Base-by-base conservation (phyloP, 2,329 filamentous ascomycete species). In the Macrophomina tecta region DNA sequence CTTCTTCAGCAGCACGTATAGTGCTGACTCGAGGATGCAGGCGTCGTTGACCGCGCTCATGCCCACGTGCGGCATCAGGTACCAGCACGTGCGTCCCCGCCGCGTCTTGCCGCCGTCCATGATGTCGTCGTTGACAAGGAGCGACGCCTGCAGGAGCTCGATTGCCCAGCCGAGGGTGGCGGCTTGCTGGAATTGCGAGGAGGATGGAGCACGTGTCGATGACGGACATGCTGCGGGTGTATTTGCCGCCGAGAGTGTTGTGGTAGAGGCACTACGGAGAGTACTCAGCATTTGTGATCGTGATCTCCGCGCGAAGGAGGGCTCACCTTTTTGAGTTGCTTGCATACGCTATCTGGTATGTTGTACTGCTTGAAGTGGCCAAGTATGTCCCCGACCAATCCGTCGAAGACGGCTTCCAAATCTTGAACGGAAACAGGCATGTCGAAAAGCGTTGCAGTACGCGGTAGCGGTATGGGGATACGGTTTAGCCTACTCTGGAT, bases 31-130 rank as follows among this genome's bases (percentile, higher is more conserved):
- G 73, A 77, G 72, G 2, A 83, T 73, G 60, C 98, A 97, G 70
- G 94, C 89, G 78, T 99, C 95, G 85, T 99, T 99, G 87, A 99
- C 97, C 77, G 95, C 94, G 71, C 97, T 87, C 90, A 95, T 94
- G 79, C 94, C 94, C 46, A 99, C 94, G 56, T 90, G 89, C 36
- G 91, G 88, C 71, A 93, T 90, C 69, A 90, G 90, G 84, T 98
- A 99, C 95, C 95, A 99, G 85, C 95, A 99, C 51, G 94, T 94
- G 82, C 91, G 88, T 69, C 94, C 94, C 72, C 95, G 93, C 69
- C 95, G 93, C 67, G 95, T 99, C 80, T 97, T 95, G 80, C 91
- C 95, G 74, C 87, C 82, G 83, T 99, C 95, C 95, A 99, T 99
- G 76, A 99, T 97, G 81, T 99, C 95, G 82, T 99, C 95, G 52